phyloP scores from a whole-genome alignment of 2,329 filamentous ascomycete genomes.

The Exophiala aquamarina region DNA sequence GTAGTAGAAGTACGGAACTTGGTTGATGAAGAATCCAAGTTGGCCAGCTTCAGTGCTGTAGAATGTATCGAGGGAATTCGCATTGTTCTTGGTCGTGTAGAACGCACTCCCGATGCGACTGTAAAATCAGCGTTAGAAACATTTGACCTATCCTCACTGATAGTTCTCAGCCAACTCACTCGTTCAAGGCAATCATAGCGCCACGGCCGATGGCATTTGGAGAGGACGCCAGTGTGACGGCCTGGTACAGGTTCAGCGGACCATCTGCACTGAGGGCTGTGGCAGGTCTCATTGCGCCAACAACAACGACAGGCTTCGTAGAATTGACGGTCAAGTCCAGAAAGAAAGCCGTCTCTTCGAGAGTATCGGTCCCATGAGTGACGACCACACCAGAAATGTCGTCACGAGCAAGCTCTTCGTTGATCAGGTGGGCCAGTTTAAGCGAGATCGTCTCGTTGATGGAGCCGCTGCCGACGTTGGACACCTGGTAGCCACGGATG shows the following conservation, averaged over 20 bases:
- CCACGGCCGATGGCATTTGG: constrained; percentile 51
- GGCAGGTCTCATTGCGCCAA: constrained; percentile 63
- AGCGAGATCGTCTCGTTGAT: constrained; percentile 29
- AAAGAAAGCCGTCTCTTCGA: constrained; percentile 66
- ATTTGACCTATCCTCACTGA: background rate
- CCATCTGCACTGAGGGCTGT: constrained; percentile 64
- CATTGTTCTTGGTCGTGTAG: constrained; percentile 62
- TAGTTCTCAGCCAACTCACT: no score
- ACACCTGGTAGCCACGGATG: constrained; percentile 30
- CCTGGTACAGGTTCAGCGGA: constrained; percentile 61
- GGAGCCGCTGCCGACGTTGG: constrained; percentile 32
- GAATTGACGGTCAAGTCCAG: constrained; percentile 58
- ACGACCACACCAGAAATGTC: constrained; percentile 53
- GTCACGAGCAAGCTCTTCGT: constrained; percentile 26
- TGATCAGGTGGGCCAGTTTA: constrained; percentile 10
- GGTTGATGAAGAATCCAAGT: constrained; percentile 59
- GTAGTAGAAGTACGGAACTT: constrained; percentile 62
- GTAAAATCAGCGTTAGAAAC: background rate
- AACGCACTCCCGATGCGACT: constrained; percentile 56
- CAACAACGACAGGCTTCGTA: constrained; percentile 60
- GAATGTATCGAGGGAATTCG: constrained; percentile 65
- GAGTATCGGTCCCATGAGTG: constrained; percentile 65
- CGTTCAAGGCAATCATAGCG: constrained; percentile 62
- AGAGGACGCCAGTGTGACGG: constrained; percentile 56
- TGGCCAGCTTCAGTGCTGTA: constrained; percentile 57